phyloP scores from a whole-genome alignment of 495 filamentous ascomycete genomes.

The Corynascus novoguineensis region DNA sequence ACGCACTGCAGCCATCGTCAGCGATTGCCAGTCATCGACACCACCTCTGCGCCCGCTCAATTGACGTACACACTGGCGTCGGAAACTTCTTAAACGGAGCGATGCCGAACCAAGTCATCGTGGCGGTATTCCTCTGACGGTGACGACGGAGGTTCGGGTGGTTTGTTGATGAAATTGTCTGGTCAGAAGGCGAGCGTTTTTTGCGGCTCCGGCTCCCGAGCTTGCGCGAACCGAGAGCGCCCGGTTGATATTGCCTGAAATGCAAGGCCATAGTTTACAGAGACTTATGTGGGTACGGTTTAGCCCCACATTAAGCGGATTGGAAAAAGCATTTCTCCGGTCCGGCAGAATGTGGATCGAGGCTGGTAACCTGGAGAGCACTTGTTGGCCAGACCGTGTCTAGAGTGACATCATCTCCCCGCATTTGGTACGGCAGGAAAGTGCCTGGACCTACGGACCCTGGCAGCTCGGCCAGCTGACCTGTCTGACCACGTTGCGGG shows the following conservation, averaged over 20 bases:
- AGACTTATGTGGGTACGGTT: not conserved
- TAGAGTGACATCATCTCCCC: slow-evolving; percentile 34
- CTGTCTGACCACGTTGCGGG: no score
- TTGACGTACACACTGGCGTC: slow-evolving; percentile 71
- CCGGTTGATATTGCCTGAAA: no score
- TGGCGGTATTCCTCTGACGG: slow-evolving; percentile 38
- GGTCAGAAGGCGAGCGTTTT: slow-evolving; percentile 42
- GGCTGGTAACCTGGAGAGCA: no score
- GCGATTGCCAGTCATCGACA: not conserved
- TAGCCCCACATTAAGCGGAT: slow-evolving; percentile 20
- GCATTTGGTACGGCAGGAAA: slow-evolving; percentile 10
- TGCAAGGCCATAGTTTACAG: no score
- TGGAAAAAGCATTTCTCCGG: slow-evolving; percentile 16
- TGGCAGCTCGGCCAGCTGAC: slow-evolving; percentile 9
- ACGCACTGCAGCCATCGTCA: slow-evolving; percentile 54
- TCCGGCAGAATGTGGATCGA: not conserved
- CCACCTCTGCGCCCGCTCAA: slow-evolving; percentile 18
- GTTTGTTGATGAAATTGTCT: slow-evolving; percentile 23
- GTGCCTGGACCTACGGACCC: slow-evolving; percentile 2
- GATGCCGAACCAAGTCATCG: slow-evolving; percentile 69
- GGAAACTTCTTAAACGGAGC: slow-evolving; percentile 79
- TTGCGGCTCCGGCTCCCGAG: slow-evolving; percentile 25
- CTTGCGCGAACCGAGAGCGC: slow-evolving; percentile 14
- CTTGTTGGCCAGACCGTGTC: not conserved
- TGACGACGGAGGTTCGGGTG: slow-evolving; percentile 21